These are phyloP conservation scores for Blastobotrys persicus DNA, from an alignment of 1,139 yeast genomes.

Conservation along the genomic window DNA sequence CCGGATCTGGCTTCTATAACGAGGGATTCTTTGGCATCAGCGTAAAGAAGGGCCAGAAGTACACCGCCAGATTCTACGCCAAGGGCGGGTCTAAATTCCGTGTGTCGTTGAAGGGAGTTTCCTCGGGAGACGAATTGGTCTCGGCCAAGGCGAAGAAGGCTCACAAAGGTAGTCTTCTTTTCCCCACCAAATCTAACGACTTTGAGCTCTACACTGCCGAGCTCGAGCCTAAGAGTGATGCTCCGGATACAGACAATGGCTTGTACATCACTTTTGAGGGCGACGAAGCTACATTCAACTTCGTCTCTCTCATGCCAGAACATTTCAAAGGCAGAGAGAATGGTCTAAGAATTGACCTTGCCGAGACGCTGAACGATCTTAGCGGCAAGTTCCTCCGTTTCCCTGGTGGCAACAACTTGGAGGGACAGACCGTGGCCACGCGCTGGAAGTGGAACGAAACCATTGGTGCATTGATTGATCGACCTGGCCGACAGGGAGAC, in stretches of 20 bases:
- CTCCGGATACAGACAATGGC: conserved; percentile 6
- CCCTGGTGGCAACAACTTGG: conserved; percentile 15
- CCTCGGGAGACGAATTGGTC: conserved; percentile 5
- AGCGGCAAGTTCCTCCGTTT: conserved; percentile 10
- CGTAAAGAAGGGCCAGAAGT: conserved; percentile 13
- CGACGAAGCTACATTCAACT: conserved; percentile 12
- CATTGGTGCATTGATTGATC: conserved; percentile 9
- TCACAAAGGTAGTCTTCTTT: conserved; percentile 6
- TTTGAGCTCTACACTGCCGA: conserved; percentile 13
- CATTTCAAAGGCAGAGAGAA: conserved; percentile 14
- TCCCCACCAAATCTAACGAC: conserved; percentile 10
- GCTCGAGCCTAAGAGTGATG: conserved; percentile 6
- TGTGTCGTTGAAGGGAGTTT: conserved; percentile 9
- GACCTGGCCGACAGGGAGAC: conserved; percentile 11
- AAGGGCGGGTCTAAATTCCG: conserved; percentile 13
- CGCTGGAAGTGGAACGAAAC: conserved; percentile 16
- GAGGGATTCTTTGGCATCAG: conserved; percentile 13
- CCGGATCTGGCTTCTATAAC: conserved; percentile 10
- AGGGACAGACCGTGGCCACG: conserved; percentile 6
- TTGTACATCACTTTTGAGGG: conserved; percentile 11
- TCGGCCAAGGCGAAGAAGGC: conserved; percentile 10
- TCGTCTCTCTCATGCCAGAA: conserved; percentile 13
- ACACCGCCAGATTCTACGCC: conserved; percentile 15
- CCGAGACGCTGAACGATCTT: conserved; percentile 8
- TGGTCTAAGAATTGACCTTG: conserved; percentile 12